These are phyloP conservation scores for Curvularia spicifera DNA, from an alignment of 2,329 filamentous ascomycete species.

Conservation along the genomic window DNA sequence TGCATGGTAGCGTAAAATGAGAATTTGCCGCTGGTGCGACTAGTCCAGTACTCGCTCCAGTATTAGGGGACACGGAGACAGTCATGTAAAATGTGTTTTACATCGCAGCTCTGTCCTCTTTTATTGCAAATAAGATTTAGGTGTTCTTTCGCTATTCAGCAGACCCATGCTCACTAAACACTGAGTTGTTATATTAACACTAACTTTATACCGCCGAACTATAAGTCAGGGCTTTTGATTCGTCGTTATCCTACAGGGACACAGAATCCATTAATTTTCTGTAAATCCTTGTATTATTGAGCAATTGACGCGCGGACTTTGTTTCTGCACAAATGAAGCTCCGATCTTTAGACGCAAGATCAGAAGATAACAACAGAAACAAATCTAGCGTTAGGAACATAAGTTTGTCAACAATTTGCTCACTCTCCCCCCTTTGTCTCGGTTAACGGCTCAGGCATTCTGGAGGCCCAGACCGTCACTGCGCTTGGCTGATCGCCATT, in stretches of 20 bases:
- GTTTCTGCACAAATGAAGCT: neutral
- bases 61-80: neutral
- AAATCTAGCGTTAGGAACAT: neutral
- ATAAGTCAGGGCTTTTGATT: too few species aligned
- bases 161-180: neutral
- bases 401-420: neutral
- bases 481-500: conserved; percentile 19
- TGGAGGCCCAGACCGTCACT: neutral
- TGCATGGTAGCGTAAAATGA: neutral
- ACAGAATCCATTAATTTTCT: neutral
- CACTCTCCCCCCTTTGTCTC: neutral
- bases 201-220: neutral
- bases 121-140: neutral
- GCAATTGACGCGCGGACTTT: neutral
- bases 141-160: neutral
- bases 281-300: neutral
- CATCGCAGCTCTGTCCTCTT: neutral
- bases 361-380: neutral
- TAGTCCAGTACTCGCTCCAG: neutral
- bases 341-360: neutral
- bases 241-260: too few species aligned
- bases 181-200: neutral
- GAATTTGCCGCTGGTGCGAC: neutral
- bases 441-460: neutral
- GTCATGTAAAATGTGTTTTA: neutral